A percentile compares a stretch with the other conserved stretches of the same genome.
Conservation (phyloP, 768 basidiomycete genomes). For the Naganishia randhawae region DNA sequence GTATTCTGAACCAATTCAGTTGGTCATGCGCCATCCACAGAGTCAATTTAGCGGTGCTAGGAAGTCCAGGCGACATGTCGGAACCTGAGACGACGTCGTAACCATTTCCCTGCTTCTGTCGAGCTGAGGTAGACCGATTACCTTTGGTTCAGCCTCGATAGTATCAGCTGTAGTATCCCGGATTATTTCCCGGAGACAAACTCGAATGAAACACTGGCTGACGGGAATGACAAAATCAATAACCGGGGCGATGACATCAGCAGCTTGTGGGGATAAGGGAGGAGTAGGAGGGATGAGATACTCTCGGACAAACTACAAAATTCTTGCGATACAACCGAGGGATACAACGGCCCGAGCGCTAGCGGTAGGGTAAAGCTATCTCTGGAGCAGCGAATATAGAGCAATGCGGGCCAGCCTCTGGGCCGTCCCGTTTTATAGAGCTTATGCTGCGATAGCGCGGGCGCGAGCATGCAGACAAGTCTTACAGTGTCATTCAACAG, state of each 20-base stretch:
- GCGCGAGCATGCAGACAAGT: too few species aligned
- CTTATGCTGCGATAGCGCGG: too few species aligned
- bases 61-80: not conserved
- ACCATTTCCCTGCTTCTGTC: not conserved
- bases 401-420: too few species aligned
- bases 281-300: not conserved
- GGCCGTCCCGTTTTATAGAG: too few species aligned
- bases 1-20: constrained; percentile 13
- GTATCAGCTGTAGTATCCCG: not conserved
- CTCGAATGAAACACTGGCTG: constrained; percentile 1
- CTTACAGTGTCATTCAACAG: too few species aligned
- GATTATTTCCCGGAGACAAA: not conserved
- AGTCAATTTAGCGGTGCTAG: not conserved
- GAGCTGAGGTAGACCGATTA: not conserved
- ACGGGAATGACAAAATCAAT: not conserved
- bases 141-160: not conserved
- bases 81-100: not conserved
- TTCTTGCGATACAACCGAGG: not conserved
- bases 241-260: not conserved
- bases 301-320: not conserved
- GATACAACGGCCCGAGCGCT: too few species aligned
- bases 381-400: too few species aligned
- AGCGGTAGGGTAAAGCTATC: too few species aligned
- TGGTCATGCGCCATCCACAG: constrained; percentile 9
- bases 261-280: not conserved